Evolutionary conservation across 1,284 basidiomycete species (phyloP), one percentile per base, ranked within the genome.

Genomic region (Irpex rosettiformis): DNA sequence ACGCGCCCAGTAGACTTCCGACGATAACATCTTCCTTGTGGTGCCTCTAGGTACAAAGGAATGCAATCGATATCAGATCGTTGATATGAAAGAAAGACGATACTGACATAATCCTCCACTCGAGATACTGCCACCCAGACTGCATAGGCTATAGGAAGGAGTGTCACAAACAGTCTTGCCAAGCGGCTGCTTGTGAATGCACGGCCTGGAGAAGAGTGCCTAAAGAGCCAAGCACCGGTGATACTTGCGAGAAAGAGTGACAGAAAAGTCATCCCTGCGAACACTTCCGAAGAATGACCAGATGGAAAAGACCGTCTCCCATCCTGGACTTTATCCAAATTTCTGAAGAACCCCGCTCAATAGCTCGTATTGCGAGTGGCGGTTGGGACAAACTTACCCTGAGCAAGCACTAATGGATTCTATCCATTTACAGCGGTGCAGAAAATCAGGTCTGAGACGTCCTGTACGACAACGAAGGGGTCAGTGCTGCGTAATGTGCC

Each of bases 1-100:
- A 43, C 4, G 79, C 73, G 42, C 86, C 86, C 55, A 88, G 81
- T 18, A 82, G 61, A 61, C 79, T 78, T 11, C 86, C 86, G 7
- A 80, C 81, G 54, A 87, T 79, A 11, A 88, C 80, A 64, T 88
- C 86, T 70, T 86, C 85, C 69, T 82, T 84, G 70, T 87, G 84
- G 67, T 88, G 86, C 63, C 81, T 73, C 86, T 88, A n/a, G n/a
- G n/a, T n/a, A n/a, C n/a, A n/a, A n/a, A n/a, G n/a, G 22, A 58
- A 47, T 37, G 7, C 33, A 13, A 7, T 55, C 43, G 52, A 18
- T 49, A 24, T 25, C 45, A 52, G 51, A 37, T 16, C 43, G 43
- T n/a, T n/a, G n/a, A n/a, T 11, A n/a, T 47, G 25, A 8, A 49
- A 18, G 24, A 42, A 13, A 43, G 18, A 6, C 7, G 8, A 22